phyloP scores from a whole-genome alignment of 2,329 filamentous ascomycete genomes.

The Canariomyces notabilis region DNA sequence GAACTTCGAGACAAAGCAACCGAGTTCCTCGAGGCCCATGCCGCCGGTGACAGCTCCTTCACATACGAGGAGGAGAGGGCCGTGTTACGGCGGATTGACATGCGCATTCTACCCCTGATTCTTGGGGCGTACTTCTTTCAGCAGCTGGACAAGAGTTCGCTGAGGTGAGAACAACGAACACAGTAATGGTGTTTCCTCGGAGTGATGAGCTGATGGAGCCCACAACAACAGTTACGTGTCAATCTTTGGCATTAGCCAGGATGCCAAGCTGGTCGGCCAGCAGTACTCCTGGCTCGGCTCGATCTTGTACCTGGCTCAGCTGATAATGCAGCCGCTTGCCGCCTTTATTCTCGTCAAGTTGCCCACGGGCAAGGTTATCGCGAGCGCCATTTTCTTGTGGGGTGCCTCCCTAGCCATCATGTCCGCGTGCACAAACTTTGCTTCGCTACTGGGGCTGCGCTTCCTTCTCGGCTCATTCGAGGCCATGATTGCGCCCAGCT shows the following conservation, averaged over 20 bases:
- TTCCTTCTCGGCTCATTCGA: constrained; percentile 44
- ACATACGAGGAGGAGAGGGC: constrained; percentile 45
- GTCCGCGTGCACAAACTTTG: constrained; percentile 45
- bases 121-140: constrained; percentile 55
- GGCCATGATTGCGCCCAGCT: constrained; percentile 46
- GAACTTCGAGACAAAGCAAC: constrained; percentile 38
- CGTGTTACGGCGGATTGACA: constrained; percentile 44
- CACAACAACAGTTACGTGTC: constrained; percentile 35
- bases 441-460: constrained; percentile 40
- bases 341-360: constrained; percentile 49
- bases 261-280: constrained; percentile 42
- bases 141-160: constrained; percentile 47
- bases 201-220: constrained; percentile 21
- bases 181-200: constrained; percentile 3
- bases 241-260: constrained; percentile 44
- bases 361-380: constrained; percentile 50
- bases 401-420: constrained; percentile 47
- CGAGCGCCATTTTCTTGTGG: constrained; percentile 49
- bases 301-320: constrained; percentile 55
- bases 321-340: constrained; percentile 52
- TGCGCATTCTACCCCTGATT: constrained; percentile 45
- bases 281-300: constrained; percentile 57
- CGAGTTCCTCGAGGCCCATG: constrained; percentile 39
- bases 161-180: constrained; percentile 22
- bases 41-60: constrained; percentile 35